Conservation (phyloP, 1,284 basidiomycete species). For the Xerocomus amazonicus region DNA sequence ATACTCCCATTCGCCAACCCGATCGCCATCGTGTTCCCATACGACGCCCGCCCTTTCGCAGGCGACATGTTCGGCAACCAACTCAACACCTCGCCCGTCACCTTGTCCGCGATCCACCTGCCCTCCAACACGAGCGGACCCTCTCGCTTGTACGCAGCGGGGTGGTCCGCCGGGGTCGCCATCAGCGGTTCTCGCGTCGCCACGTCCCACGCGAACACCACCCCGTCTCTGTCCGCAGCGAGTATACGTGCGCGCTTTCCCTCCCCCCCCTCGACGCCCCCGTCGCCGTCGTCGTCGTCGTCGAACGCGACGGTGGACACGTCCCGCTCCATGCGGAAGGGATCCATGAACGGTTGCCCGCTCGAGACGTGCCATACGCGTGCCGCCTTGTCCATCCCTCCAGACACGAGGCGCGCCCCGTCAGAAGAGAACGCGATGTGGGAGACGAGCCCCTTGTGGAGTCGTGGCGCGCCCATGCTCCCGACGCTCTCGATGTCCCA, state of each 20-base stretch:
- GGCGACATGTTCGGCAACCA: slow-evolving; percentile 32
- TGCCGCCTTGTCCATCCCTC: slow-evolving; percentile 28
- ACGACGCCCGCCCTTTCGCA: slow-evolving; percentile 23
- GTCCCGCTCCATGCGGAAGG: slow-evolving; percentile 21
- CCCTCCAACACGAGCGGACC: slow-evolving; percentile 22
- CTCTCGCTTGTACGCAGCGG: slow-evolving; percentile 4
- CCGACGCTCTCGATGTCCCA: slow-evolving; percentile 33
- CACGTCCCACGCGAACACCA: slow-evolving; percentile 30
- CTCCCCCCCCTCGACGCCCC: too few relatives aligned
- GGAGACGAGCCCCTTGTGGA: slow-evolving; percentile 31
- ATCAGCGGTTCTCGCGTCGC: slow-evolving; percentile 20
- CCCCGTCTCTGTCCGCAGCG: slow-evolving; percentile 22
- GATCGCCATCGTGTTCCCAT: slow-evolving; percentile 22
- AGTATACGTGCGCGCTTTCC: slow-evolving; percentile 17
- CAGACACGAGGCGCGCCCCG: slow-evolving; percentile 27
- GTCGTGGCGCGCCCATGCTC: slow-evolving; percentile 25
- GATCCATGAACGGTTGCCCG: slow-evolving; percentile 20
- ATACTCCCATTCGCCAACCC: slow-evolving; percentile 32
- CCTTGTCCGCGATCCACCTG: slow-evolving; percentile 24
- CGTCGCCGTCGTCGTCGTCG: not conserved
- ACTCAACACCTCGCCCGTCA: slow-evolving; percentile 12
- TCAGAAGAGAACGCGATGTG: slow-evolving; percentile 28
- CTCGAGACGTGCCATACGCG: slow-evolving; percentile 28
- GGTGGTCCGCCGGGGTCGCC: slow-evolving; percentile 21
- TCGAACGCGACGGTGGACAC: slow-evolving; percentile 27